phyloP scores from a whole-genome alignment of 2,329 filamentous ascomycete species.

The Claviceps sp. region DNA sequence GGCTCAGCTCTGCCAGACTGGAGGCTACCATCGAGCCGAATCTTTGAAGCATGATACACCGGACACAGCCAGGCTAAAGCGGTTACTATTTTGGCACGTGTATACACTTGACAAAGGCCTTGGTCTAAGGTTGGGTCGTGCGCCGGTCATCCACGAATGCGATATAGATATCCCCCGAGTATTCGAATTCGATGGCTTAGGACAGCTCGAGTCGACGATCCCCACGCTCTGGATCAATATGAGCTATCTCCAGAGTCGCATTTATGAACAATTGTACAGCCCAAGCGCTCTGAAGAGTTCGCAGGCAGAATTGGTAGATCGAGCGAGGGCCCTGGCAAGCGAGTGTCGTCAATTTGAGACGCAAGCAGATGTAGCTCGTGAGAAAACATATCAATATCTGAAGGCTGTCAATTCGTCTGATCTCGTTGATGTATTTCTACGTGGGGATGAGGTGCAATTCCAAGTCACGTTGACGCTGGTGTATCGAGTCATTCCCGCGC shows the following conservation, averaged over 20 bases:
- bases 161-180: constrained; percentile 39
- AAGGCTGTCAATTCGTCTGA: constrained; percentile 24
- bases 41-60: constrained; percentile 20
- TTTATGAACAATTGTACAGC: constrained; percentile 45
- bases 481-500: constrained; percentile 37
- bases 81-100: constrained; percentile 33
- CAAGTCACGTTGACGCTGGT: constrained; percentile 36
- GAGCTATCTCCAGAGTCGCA: constrained; percentile 41
- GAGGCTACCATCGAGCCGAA: constrained; percentile 43
- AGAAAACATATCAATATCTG: constrained; percentile 22
- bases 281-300: constrained; percentile 29
- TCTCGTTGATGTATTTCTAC: constrained; percentile 30
- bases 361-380: constrained; percentile 21
- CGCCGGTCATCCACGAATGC: constrained; percentile 43
- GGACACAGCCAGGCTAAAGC: constrained; percentile 21
- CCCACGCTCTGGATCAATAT: constrained; percentile 41
- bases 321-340: constrained; percentile 24
- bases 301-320: constrained; percentile 25
- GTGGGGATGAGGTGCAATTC: constrained; percentile 34
- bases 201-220: constrained; percentile 21
- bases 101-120: constrained; percentile 47
- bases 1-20: constrained; percentile 45
- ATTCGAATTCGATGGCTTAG: constrained; percentile 28
- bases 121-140: constrained; percentile 44
- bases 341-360: constrained; percentile 24